Conservation (phyloP, 1,284 basidiomycete genomes). For the Rhodotorula sp. region DNA sequence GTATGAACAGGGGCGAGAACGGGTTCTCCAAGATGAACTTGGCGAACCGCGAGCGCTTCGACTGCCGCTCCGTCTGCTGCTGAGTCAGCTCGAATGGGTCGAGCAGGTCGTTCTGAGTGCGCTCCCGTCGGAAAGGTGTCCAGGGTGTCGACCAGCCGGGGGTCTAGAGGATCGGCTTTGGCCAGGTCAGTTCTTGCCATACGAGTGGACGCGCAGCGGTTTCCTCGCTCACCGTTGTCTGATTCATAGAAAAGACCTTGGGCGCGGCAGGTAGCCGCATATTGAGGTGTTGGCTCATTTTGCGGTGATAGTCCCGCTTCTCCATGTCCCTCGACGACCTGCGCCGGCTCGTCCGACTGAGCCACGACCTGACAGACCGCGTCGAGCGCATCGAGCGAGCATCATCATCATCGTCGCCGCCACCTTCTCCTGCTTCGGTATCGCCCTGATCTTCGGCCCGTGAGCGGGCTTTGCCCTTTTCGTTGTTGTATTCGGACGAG, state of each 20-base stretch:
- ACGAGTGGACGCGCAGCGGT: too few relatives aligned
- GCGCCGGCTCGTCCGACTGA: slow-evolving; percentile 8
- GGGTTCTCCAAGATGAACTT: slow-evolving; percentile 49
- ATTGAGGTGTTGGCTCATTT: slow-evolving; percentile 27
- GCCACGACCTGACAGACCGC: slow-evolving; percentile 9
- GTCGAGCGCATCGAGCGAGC: slow-evolving; percentile 14
- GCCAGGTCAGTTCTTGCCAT: not conserved
- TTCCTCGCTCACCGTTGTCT: slow-evolving; percentile 26
- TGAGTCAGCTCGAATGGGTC: slow-evolving; percentile 34
- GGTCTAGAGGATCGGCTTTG: slow-evolving; percentile 18
- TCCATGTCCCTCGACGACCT: slow-evolving; percentile 21
- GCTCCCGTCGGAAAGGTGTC: slow-evolving; percentile 37
- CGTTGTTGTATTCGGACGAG: slow-evolving; percentile 6
- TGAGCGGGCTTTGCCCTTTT: slow-evolving; percentile 25
- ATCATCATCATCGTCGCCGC: slow-evolving; percentile 11
- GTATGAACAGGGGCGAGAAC: slow-evolving; percentile 64
- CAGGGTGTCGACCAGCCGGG: slow-evolving; percentile 40
- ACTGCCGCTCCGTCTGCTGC: slow-evolving; percentile 45
- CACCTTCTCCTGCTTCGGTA: not conserved
- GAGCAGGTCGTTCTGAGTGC: slow-evolving; percentile 1
- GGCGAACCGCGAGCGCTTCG: slow-evolving; percentile 45
- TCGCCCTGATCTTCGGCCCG: not conserved
- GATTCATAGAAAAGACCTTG: slow-evolving; percentile 38
- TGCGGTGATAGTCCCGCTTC: slow-evolving; percentile 32
- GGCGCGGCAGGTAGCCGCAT: slow-evolving; percentile 23